Conservation (phyloP, 2,329 filamentous ascomycete species). For the Exophiala calicioides region DNA sequence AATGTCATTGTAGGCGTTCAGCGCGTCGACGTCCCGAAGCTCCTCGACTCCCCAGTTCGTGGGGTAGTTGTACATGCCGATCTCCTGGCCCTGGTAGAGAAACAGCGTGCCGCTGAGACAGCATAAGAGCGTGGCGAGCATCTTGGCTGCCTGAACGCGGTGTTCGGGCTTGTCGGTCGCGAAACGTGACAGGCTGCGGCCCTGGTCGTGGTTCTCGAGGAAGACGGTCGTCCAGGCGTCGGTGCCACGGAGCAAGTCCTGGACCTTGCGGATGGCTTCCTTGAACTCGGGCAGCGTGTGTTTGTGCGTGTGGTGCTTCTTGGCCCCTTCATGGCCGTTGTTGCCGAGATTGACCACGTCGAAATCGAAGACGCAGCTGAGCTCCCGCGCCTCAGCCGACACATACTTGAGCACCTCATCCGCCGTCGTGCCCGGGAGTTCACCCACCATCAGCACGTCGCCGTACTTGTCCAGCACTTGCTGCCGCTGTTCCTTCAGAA, state of each 20-base stretch:
- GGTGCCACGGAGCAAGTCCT: constrained; percentile 53
- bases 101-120: constrained; percentile 58
- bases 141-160: constrained; percentile 57
- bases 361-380: constrained; percentile 75
- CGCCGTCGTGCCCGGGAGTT: constrained; percentile 54
- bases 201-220: constrained; percentile 67
- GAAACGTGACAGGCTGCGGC: constrained; percentile 58
- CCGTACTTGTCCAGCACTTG: constrained; percentile 58
- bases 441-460: constrained; percentile 62
- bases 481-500: constrained; percentile 54
- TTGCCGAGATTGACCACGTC: constrained; percentile 49
- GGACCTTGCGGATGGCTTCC: constrained; percentile 58
- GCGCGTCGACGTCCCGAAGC: constrained; percentile 33
- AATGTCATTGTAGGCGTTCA: constrained; percentile 46
- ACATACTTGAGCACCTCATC: constrained; percentile 58
- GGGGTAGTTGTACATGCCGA: constrained; percentile 58
- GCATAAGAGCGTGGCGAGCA: constrained; percentile 59
- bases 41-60: constrained; percentile 49
- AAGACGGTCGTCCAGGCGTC: constrained; percentile 67
- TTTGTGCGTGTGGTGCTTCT: constrained; percentile 25
- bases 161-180: constrained; percentile 53
- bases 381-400: constrained; percentile 49
- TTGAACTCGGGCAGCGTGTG: constrained; percentile 54
- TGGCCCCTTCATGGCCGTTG: constrained; percentile 17
- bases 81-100: constrained; percentile 60